A percentile compares a stretch with the other conserved stretches of the same genome.
Evolutionary conservation across 345 rosid genomes (phyloP).

Genomic region (Erysimum cheiranthoides): DNA sequence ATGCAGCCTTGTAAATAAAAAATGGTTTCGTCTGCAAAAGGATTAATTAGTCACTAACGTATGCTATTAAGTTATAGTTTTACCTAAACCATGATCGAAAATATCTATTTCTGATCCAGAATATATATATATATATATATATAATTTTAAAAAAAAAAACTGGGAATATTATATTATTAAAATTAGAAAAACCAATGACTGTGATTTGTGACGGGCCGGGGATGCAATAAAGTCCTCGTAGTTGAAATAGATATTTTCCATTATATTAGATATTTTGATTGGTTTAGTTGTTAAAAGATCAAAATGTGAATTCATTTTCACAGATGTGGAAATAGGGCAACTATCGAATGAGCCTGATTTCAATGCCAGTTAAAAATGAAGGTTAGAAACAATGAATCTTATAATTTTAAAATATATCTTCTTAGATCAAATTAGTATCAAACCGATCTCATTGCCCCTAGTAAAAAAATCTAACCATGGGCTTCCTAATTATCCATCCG

Average conservation of each 20-base stretch:
- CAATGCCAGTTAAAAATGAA: no score
- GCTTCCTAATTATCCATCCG: not conserved
- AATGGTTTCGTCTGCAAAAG: not conserved
- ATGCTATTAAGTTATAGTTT: not conserved
- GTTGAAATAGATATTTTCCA: not conserved
- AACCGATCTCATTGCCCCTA: not conserved
- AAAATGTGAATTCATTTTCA: not conserved
- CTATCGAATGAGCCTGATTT: no score
- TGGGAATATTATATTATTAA: not conserved
- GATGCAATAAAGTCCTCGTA: not conserved
- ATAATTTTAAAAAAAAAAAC: not conserved
- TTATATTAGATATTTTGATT: not conserved
- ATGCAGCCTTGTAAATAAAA: not conserved
- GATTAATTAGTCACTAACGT: not conserved
- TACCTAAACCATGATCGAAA: not conserved
- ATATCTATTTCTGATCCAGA: not conserved
- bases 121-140: not conserved
- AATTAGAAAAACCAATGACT: not conserved
- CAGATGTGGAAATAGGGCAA: no score
- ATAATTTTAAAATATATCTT: not conserved
- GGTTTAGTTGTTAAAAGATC: not conserved
- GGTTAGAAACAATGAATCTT: no score
- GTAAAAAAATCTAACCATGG: not conserved
- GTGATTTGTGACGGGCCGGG: not conserved
- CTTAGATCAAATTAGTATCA: no score